Evolutionary conservation across 2,329 filamentous ascomycete genomes (phyloP), one percentile per base, ranked within the genome.

Genomic region (Fusarium sp.): DNA sequence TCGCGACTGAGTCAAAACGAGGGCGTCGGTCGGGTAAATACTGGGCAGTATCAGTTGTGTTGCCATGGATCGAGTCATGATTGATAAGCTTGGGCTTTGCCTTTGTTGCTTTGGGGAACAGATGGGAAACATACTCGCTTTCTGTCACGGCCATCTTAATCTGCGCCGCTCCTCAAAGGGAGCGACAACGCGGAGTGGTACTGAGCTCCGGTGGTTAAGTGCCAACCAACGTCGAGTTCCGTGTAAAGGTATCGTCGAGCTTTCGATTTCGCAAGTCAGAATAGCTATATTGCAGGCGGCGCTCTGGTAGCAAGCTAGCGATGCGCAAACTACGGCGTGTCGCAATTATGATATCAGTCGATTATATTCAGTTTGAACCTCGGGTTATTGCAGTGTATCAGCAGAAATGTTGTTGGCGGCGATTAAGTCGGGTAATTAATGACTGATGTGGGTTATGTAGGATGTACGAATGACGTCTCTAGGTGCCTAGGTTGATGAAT

Each of bases 11-110:
- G 83, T 81, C 52, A 87, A 84, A 65, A 93, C 84, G 65, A 93
- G 82, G 72, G 83, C 81, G 68, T 92, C 88, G 65, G 89, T 91
- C 59, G 88, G 86, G 79, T 86, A 85, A 77, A 86, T 85, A 75
- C 90, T 92, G 62, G 50, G 17, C n/a, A 40, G 40, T 39, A 45
- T 49, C 30, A 67, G 56, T 44, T 23, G 30, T 65, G 66, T 58
- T 45, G 45, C 47, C 23, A 30, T 12, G 32, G 40, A 43, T 46
- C 21, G 19, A 50, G 59, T 51, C 55, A 66, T 61, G 60, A 65
- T 62, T 60, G 55, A 65, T 60, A 55, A 49, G 46, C 42, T 38
- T 38, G 20, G 30, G 28, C 26, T 54, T 45, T n/a, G 39, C 21
- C 34, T 36, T 32, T 14, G 50, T 19, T 17, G 34, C 23, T 39